Percentiles rank a stretch among this genome's conserved stretches.
Conservation (phyloP, 768 basidiomycete genomes). For the Suillus fuscotomentosus region DNA sequence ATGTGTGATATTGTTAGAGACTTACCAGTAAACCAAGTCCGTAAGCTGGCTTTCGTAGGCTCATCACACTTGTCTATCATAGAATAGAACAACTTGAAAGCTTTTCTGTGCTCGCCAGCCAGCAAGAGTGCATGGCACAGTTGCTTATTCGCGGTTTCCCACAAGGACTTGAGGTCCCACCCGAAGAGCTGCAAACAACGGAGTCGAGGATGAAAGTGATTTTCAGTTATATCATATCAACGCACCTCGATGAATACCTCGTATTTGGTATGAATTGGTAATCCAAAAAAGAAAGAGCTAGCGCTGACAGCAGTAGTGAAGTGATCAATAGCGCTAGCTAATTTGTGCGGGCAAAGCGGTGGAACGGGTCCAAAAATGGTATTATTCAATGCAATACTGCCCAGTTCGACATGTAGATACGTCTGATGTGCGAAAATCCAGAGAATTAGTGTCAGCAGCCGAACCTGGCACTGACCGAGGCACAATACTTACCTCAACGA, state of each 20-base stretch:
- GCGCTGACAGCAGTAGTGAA: neutral
- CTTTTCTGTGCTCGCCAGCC: neutral
- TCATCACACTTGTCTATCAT: neutral
- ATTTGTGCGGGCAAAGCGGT: neutral
- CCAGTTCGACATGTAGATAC: neutral
- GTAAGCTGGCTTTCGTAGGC: neutral
- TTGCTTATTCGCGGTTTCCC: neutral
- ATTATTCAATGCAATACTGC: neutral
- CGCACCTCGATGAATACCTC: neutral
- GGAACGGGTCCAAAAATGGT: neutral
- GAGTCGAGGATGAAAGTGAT: neutral
- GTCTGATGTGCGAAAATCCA: neutral
- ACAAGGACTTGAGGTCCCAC: neutral
- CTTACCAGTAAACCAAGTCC: neutral
- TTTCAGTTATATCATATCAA: neutral
- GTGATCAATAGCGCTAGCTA: neutral
- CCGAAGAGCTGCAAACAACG: neutral
- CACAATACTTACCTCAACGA: neutral
- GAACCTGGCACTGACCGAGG: neutral
- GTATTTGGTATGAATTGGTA: neutral
- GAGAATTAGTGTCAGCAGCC: neutral
- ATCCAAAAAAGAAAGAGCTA: neutral
- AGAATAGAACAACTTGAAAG: neutral
- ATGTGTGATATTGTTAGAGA: neutral
- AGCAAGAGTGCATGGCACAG: neutral